Percentiles rank a stretch among this genome's conserved stretches.
phyloP scores from a whole-genome alignment of 2,329 filamentous ascomycete species.

The Colletotrichum sp. region DNA sequence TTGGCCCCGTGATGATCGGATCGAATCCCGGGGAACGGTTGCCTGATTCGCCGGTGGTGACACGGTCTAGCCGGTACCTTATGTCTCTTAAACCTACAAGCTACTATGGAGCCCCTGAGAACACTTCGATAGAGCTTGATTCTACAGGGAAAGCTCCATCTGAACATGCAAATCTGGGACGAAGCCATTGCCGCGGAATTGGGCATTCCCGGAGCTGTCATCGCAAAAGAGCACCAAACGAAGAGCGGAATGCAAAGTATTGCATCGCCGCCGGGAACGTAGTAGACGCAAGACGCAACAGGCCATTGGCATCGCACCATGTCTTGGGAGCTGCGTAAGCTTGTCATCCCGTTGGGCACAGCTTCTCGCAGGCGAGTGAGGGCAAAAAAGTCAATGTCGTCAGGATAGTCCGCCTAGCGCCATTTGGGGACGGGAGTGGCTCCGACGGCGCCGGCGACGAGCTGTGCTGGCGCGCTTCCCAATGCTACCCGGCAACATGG shows the following conservation, averaged over 20 bases:
- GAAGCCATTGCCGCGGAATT: background rate
- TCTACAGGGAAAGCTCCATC: background rate
- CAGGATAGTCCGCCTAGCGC: constrained; percentile 16
- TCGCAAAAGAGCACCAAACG: background rate
- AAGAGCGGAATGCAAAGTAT: background rate
- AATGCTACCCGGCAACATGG: background rate
- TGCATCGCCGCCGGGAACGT: background rate
- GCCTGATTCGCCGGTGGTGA: background rate
- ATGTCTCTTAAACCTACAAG: background rate
- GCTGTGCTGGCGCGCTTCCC: background rate
- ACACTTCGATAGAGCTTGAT: background rate
- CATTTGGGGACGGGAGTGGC: constrained; percentile 7
- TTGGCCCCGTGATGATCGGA: background rate
- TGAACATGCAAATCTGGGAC: background rate
- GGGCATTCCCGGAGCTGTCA: background rate
- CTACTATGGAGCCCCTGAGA: background rate
- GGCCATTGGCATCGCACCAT: constrained; percentile 3
- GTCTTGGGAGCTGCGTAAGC: constrained; percentile 20
- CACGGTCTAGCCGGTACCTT: background rate
- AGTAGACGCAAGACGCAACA: background rate
- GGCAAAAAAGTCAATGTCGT: constrained; percentile 22
- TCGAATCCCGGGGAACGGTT: background rate
- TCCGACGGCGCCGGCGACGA: background rate
- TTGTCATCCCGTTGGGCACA: background rate
- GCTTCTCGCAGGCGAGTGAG: background rate